These are phyloP conservation scores for Cicer cuneatum DNA, from an alignment of 306 rosid genomes.

Conservation along the genomic window DNA sequence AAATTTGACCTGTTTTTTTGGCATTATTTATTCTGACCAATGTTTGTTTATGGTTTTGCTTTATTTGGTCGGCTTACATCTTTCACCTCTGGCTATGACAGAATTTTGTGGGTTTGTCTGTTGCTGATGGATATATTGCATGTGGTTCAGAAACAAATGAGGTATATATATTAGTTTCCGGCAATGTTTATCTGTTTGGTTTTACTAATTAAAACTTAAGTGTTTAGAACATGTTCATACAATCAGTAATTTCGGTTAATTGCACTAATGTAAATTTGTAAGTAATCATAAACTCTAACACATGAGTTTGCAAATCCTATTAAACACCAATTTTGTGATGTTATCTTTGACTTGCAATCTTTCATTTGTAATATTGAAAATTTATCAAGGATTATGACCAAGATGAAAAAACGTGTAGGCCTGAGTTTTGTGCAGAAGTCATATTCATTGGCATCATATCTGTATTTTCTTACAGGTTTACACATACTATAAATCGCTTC, in stretches of 20 bases:
- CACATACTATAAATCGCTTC: slow-evolving; percentile 81
- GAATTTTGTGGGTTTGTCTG: slow-evolving; percentile 94
- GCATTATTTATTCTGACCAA: slow-evolving; percentile 35
- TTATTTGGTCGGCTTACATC: slow-evolving; percentile 45
- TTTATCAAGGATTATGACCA: slow-evolving; percentile 1
- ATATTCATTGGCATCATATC: slow-evolving; percentile 1
- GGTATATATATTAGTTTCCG: slow-evolving; percentile 60
- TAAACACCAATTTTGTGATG: neutral
- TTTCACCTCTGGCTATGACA: slow-evolving; percentile 54
- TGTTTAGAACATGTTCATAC: neutral
- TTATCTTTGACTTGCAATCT: slow-evolving; percentile 3
- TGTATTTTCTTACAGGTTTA: slow-evolving; percentile 66
- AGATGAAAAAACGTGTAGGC: slow-evolving; percentile 28
- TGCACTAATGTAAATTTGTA: slow-evolving; percentile 26
- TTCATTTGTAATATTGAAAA: slow-evolving; percentile 3
- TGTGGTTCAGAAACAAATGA: slow-evolving; percentile 99
- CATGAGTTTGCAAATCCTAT: slow-evolving; percentile 11
- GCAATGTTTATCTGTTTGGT: neutral
- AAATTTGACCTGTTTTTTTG: slow-evolving; percentile 34
- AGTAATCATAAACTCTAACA: slow-evolving; percentile 11
- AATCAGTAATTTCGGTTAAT: slow-evolving; percentile 25
- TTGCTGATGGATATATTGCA: slow-evolving; percentile 83
- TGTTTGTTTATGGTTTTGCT: slow-evolving; percentile 32
- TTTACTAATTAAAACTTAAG: slow-evolving; percentile 8
- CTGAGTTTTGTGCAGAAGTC: slow-evolving; percentile 7